Conservation (phyloP, 2,329 filamentous ascomycete species). For the Blastomyces percursus region DNA sequence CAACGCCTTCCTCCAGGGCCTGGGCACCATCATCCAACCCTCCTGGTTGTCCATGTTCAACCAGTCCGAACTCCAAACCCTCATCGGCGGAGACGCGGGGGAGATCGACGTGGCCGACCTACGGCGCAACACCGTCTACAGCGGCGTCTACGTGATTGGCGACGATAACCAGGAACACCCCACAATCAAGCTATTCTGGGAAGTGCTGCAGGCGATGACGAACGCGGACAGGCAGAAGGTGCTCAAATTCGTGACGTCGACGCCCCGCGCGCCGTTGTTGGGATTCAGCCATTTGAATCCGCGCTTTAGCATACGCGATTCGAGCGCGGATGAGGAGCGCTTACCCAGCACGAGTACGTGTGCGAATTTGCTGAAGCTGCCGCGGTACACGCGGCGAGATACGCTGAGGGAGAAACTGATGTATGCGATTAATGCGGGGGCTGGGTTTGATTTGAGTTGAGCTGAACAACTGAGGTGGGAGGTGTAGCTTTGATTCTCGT, state of each 20-base stretch:
- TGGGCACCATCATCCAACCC: slow-evolving; percentile 79
- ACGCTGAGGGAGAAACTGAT: slow-evolving; percentile 68
- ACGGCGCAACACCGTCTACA: slow-evolving; percentile 71
- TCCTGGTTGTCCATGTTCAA: slow-evolving; percentile 99
- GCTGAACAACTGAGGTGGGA: not conserved
- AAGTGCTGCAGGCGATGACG: slow-evolving; percentile 64
- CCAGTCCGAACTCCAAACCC: slow-evolving; percentile 81
- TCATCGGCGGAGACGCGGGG: slow-evolving; percentile 77
- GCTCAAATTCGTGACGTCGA: slow-evolving; percentile 91
- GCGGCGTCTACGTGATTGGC: slow-evolving; percentile 80
- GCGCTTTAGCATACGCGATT: slow-evolving; percentile 80
- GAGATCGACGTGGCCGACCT: slow-evolving; percentile 83
- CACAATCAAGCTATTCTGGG: slow-evolving; percentile 80
- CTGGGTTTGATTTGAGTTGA: slow-evolving; percentile 67
- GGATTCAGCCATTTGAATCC: slow-evolving; percentile 82
- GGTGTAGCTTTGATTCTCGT: no score
- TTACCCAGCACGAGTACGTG: slow-evolving; percentile 92
- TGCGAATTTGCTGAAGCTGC: slow-evolving; percentile 87
- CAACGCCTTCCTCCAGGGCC: slow-evolving; percentile 72
- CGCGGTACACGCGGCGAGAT: slow-evolving; percentile 58
- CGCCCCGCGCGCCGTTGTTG: slow-evolving; percentile 75
- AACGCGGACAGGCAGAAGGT: slow-evolving; percentile 74
- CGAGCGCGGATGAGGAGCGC: slow-evolving; percentile 60
- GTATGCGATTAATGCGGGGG: slow-evolving; percentile 80
- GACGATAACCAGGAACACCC: slow-evolving; percentile 79